These are phyloP conservation scores for Fusarium sp. DNA, from an alignment of 2,329 filamentous ascomycete genomes.

Conservation along the genomic window DNA sequence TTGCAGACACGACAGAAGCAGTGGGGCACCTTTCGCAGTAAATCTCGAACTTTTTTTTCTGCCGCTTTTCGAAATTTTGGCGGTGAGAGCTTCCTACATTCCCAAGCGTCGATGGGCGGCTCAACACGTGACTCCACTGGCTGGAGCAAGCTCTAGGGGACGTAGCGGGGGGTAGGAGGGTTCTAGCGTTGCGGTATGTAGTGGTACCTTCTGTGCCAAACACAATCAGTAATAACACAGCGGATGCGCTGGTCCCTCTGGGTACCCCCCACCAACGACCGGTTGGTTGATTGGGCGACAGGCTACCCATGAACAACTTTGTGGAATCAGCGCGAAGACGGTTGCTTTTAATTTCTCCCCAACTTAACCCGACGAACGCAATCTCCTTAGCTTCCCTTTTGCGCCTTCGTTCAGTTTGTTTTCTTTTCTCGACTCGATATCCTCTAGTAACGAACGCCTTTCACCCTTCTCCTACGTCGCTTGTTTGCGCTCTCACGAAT, in stretches of 20 bases:
- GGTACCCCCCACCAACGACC: slow-evolving; percentile 39
- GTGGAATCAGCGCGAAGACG: slow-evolving; percentile 39
- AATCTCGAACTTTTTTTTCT: slow-evolving; percentile 45
- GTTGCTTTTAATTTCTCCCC: slow-evolving; percentile 43
- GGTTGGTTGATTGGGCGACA: slow-evolving; percentile 45
- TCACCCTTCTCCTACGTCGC: not conserved
- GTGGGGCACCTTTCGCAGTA: slow-evolving; percentile 30
- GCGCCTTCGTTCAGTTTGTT: slow-evolving; percentile 8
- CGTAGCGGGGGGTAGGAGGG: slow-evolving; percentile 15
- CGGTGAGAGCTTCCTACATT: slow-evolving; percentile 38
- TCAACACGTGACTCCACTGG: slow-evolving; percentile 30
- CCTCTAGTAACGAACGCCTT: not conserved
- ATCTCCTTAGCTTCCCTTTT: slow-evolving; percentile 29
- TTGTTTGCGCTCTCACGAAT: not conserved
- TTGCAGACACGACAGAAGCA: slow-evolving; percentile 28
- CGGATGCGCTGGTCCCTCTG: slow-evolving; percentile 21
- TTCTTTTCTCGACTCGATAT: slow-evolving; percentile 9
- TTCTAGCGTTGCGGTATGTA: slow-evolving; percentile 20
- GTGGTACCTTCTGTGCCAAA: slow-evolving; percentile 9
- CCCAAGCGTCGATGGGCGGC: not conserved
- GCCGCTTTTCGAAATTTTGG: slow-evolving; percentile 45
- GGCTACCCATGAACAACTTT: slow-evolving; percentile 31
- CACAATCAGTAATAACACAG: slow-evolving; percentile 18
- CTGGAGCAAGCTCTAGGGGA: slow-evolving; percentile 16
- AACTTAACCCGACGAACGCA: slow-evolving; percentile 36